Conservation (phyloP, 257 asterid species). For the Salvia rosmarinus region DNA sequence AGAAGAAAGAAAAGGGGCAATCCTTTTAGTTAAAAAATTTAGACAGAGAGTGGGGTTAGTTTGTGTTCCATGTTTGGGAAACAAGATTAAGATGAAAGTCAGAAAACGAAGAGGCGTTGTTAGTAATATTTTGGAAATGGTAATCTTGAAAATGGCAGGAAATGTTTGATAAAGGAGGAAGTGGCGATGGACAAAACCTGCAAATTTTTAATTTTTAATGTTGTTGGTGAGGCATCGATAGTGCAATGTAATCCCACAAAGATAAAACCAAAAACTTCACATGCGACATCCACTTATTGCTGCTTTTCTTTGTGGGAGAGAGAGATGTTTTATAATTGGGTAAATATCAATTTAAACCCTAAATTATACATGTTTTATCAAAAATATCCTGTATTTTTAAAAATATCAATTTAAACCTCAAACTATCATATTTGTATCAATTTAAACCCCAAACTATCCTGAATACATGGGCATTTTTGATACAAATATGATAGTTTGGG, state of each 20-base stretch:
- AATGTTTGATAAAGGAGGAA: constrained; percentile 41
- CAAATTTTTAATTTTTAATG: not conserved
- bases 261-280: constrained; percentile 47
- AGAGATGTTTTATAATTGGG: too few species aligned
- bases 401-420: too few species aligned
- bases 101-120: constrained; percentile 35
- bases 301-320: constrained; percentile 32
- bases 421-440: too few species aligned
- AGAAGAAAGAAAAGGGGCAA: not conserved
- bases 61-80: constrained; percentile 45
- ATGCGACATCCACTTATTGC: constrained; percentile 73
- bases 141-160: constrained; percentile 39
- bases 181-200: constrained; percentile 39
- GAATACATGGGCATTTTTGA: too few species aligned
- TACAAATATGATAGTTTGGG: too few species aligned
- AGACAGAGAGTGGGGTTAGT: constrained; percentile 29
- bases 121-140: constrained; percentile 35
- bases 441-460: too few species aligned
- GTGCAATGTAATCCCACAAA: constrained; percentile 28
- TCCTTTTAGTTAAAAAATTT: not conserved
- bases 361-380: too few species aligned
- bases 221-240: constrained; percentile 5
- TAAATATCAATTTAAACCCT: not conserved
- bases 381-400: too few species aligned
- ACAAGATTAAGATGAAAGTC: constrained; percentile 39